Evolutionary conservation across 768 basidiomycete species (phyloP).

Genomic region (Suillus ampliporus): DNA sequence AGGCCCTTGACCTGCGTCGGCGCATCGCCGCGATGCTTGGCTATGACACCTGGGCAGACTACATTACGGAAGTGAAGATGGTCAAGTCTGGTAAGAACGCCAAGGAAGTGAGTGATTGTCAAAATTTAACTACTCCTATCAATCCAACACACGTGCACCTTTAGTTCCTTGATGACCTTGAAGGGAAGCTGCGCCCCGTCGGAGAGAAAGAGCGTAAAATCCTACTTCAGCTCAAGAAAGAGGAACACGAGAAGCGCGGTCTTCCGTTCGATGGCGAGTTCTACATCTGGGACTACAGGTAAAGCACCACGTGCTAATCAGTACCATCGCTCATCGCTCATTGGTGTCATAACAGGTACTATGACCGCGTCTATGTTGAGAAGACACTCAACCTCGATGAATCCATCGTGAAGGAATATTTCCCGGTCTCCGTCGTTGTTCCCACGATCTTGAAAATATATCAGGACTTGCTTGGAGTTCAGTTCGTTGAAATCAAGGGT

Average conservation of each 20-base stretch:
- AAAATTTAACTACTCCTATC: background rate
- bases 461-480: conserved; percentile 79
- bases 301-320: conserved; percentile 48
- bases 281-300: conserved; percentile 87
- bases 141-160: background rate
- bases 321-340: background rate
- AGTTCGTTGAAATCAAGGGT: conserved; percentile 60
- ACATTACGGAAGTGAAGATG: conserved; percentile 86
- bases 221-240: conserved; percentile 75
- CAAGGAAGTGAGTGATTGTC: conserved; percentile 48
- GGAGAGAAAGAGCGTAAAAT: conserved; percentile 68
- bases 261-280: conserved; percentile 73
- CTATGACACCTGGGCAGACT: conserved; percentile 86
- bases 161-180: conserved; percentile 83
- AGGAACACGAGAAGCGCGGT: conserved; percentile 66
- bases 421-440: conserved; percentile 85
- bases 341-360: conserved; percentile 27
- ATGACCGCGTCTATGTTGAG: conserved; percentile 57
- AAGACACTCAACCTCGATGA: conserved; percentile 74
- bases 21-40: conserved; percentile 69
- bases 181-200: conserved; percentile 74
- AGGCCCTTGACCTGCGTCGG: conserved; percentile 72
- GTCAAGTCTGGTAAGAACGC: conserved; percentile 72
- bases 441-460: conserved; percentile 85
- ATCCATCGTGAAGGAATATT: conserved; percentile 83